Evolutionary conservation across 768 basidiomycete species (phyloP), one percentile per base, ranked within the genome.

Genomic region (Phylloporus sp.): DNA sequence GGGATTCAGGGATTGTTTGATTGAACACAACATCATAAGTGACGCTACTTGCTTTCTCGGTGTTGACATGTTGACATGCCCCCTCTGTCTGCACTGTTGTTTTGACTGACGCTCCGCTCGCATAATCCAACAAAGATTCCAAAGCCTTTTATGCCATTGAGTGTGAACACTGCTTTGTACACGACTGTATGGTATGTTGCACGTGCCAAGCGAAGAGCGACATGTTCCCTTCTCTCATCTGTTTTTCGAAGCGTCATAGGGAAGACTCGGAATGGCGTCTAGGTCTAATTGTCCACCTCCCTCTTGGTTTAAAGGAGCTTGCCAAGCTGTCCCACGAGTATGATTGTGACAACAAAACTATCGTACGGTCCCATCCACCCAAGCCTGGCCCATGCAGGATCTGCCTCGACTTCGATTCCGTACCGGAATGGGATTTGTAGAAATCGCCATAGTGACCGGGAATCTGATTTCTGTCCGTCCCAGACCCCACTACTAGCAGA

Each of bases 181-280:
- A 56, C 41, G 2, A 3, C 0, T 38, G 45, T 36, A 42, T 53
- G 37, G 21, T 14, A 4, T 56, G 55, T 13, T 10, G 26, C 13
- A 15, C 42, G 4, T 58, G 52, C 40, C 41, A 55, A 4, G 15
- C 14, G 13, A 20, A 32, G 26, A 39, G 18, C 18, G 31, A 47
- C 10, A 24, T 26, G 7, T 11, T 44, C 7, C 18, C 52, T 18
- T 9, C 49, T 13, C 45, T 58, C 29, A 20, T 48, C 26, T 7
- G 23, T 21, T 61, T 52, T 15, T 22, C 45, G 23, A 8, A 0
- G 4, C 55, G 59, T 20, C 13, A 41, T 9, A 42, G 28, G 10
- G 41, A 46, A 22, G 55, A 61, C 44, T 9, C 15, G 8, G 6
- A 36, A 1, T 57, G 58, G 58, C 61, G 58, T 29, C 20, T 36